These are phyloP conservation scores for Pichia californica DNA, from an alignment of 805 yeast genomes.

Conservation along the genomic window DNA sequence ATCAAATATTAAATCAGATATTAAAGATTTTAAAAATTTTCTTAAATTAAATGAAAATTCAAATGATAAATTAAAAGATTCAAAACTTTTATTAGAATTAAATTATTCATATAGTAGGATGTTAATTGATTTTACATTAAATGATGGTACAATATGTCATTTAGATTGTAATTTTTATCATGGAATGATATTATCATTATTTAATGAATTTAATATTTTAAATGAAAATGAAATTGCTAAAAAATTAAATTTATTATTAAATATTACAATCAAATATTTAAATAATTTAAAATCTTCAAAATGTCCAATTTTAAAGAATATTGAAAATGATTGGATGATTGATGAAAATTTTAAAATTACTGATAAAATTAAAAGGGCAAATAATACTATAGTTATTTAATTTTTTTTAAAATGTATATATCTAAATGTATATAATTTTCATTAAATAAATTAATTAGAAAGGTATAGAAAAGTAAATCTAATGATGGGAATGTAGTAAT, in stretches of 20 bases:
- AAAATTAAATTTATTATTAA: neutral
- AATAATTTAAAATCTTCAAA: neutral
- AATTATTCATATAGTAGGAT: neutral
- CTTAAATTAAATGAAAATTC: too few species aligned
- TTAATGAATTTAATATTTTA: neutral
- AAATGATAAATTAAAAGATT: neutral
- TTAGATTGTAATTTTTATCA: constrained; percentile 6
- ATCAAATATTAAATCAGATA: too few species aligned
- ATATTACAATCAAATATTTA: neutral
- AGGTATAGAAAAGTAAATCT: neutral
- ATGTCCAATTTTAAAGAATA: neutral
- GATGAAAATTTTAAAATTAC: neutral
- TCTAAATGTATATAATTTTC: neutral
- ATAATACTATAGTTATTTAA: neutral
- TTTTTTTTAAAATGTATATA: neutral
- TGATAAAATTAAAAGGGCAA: neutral
- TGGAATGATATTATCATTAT: constrained; percentile 3
- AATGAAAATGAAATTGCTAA: neutral
- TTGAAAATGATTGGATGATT: neutral
- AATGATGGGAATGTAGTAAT: too few species aligned
- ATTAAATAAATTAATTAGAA: too few species aligned
- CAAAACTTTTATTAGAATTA: neutral
- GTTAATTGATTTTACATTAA: neutral
- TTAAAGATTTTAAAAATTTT: too few species aligned
- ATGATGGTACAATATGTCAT: neutral